Conservation (phyloP, 192 early-diverging fungal genomes). For the Coemansia sp. region DNA sequence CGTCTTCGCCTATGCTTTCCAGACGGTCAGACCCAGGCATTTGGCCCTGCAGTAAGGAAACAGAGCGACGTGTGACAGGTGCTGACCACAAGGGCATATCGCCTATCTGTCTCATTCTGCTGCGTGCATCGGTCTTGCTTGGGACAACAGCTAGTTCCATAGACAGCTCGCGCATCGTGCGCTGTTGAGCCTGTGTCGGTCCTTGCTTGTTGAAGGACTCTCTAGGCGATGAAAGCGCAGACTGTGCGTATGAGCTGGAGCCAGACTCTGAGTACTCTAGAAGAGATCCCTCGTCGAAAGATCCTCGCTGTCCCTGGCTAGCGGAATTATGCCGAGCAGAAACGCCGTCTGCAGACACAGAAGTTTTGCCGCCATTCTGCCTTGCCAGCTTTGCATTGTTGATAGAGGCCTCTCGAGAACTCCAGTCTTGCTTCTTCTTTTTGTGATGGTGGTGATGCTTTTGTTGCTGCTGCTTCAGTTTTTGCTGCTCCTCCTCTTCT, state of each 20-base stretch:
- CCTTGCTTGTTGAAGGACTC: conserved; percentile 28
- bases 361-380: conserved; percentile 25
- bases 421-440: conserved; percentile 41
- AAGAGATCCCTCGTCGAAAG: conserved; percentile 37
- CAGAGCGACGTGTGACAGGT: conserved; percentile 39
- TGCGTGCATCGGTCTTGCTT: conserved; percentile 23
- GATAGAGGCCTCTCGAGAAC: conserved; percentile 18
- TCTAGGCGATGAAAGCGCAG: conserved; percentile 40
- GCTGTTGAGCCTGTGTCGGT: conserved; percentile 18
- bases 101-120: conserved; percentile 22
- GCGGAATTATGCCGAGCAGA: conserved; percentile 2
- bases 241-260: conserved; percentile 19
- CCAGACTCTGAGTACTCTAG: conserved; percentile 27
- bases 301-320: conserved; percentile 29
- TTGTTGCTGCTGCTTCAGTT: conserved; percentile 24
- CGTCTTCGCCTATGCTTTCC: conserved; percentile 50
- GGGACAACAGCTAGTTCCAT: conserved; percentile 23
- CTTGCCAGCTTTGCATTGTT: conserved; percentile 17
- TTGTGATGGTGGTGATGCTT: conserved; percentile 23
- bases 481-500: conserved; percentile 36
- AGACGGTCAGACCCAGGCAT: conserved; percentile 22
- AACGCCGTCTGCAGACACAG: conserved; percentile 20
- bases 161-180: conserved; percentile 37
- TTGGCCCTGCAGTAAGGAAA: conserved; percentile 41
- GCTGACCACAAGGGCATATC: conserved; percentile 36